Base-by-base conservation (phyloP, 2,329 filamentous ascomycete genomes). In the Cladosporium sp. region DNA sequence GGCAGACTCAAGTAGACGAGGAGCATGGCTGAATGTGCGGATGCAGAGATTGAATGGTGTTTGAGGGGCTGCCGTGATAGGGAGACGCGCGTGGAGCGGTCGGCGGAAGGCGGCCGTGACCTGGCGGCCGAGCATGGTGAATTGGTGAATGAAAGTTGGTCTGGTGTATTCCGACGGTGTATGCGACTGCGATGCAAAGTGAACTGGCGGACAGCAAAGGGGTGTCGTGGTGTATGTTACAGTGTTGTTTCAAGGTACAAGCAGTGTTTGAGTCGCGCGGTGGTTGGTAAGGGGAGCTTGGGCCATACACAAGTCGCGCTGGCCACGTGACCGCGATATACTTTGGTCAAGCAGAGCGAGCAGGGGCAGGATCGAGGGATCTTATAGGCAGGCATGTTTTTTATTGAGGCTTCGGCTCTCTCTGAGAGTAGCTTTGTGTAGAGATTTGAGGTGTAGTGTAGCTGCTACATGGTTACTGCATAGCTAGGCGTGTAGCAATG, bases 91-190 rank as follows among this genome's bases (percentile, higher is more conserved):
- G 12, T 56, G 54, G 42, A 56, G 63, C 59, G 65, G 60, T 60
- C 61, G 51, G 67, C 61, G 57, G 61, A 60, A 62, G 63, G 67
- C 61, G 64, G 47, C 61, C 30, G 56, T 58, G 36, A 64, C 58
- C 55, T 62, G 59, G 55, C 62, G 64, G 56, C 62, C 62, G 59
- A 65, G 56, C 64, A 65, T 65, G 30, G 30, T 12, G 30, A 34
- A 34, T 34, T 25, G 51, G 60, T 28, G 51, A 9, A 7, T 39
- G 20, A 40, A 52, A 12, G 25, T 50, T 15, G 38, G 28, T 38
- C 34, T 36, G 43, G 19, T 47, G 20, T 3, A 37, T 17, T 49
- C n/a, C 17, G 28, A 12, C 14, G 43, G 15, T 17, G n/a, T 38
- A 49, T 47, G 54, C 42, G 30, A 56, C 40, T 30, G 54, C 40